Evolutionary conservation across 495 filamentous ascomycete species (phyloP), one percentile per base, ranked within the genome.

Genomic region (Penicillium tannophilum): DNA sequence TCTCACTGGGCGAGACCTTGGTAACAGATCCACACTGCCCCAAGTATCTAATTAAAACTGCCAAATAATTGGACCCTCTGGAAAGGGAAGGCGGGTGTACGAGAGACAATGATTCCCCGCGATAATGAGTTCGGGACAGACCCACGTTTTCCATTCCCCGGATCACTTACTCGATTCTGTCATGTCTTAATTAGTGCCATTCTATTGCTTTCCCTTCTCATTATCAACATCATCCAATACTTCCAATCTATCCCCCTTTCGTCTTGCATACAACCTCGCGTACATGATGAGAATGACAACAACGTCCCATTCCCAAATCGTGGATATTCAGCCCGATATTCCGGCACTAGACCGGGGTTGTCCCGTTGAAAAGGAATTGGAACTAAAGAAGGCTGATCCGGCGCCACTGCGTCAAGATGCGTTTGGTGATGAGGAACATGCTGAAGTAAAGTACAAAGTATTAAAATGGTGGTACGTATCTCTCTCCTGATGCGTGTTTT

Each of bases 381-480:
- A 55, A 11, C 4, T 46, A 19, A 42, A 55, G 28, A 58, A 58
- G 24, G 46, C 31, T 28, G 55, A 50, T 30, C 36, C 28, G 14
- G 44, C 46, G 20, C 46, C 46, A 2, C 45, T 52, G 24, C 45
- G 55, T 3, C 62, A 64, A 24, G 67, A 73, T 55, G 66, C 73
- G 3, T 35, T 35, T 35, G 11, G 8, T 10, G 33, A 12, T 35
- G 33, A 35, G 33, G 33, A 35, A 12, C 9, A 12, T 12, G 33
- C 33, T 35, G 33, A 35, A 8, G 9, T 35, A 1, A 10, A 35
- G 3, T 35, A 35, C 11, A 10, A 12, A 7, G 11, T 10, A 1
- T 11, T 35, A 12, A 35, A 35, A 35, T 35, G 33, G 33, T 35
- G 33, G 33, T 35, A 35, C 8, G 33, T 35, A 12, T 35, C 6